Conservation (phyloP, 257 asterid species). For the Perilla frutescens region DNA sequence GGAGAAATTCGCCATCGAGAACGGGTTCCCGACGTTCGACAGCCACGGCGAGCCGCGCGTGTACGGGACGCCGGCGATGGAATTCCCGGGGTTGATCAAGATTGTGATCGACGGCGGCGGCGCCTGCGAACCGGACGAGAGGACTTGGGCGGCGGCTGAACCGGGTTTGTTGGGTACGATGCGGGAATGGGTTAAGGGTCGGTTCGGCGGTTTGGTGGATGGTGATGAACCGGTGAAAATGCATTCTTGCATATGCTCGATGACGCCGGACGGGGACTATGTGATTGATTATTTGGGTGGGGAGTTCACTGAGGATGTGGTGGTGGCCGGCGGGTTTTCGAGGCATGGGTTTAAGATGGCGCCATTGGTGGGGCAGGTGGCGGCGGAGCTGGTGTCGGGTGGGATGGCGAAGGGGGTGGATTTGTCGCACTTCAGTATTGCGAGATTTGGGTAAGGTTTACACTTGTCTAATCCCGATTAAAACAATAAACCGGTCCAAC, state of each 20-base stretch:
- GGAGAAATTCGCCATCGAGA: constrained; percentile 59
- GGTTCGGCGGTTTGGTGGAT: constrained; percentile 60
- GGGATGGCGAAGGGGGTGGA: constrained; percentile 56
- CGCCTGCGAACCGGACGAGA: constrained; percentile 63
- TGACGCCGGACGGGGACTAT: constrained; percentile 88
- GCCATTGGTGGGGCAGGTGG: constrained; percentile 72
- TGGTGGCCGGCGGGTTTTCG: constrained; percentile 86
- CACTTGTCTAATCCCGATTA: no score
- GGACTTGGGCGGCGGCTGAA: constrained; percentile 58
- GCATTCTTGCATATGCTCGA: constrained; percentile 86
- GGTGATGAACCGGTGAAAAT: constrained; percentile 48
- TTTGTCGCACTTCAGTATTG: constrained; percentile 52
- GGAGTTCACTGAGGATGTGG: constrained; percentile 62
- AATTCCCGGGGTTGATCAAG: constrained; percentile 81
- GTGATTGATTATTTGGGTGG: constrained; percentile 85
- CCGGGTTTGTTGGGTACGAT: constrained; percentile 22
- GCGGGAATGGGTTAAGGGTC: constrained; percentile 53
- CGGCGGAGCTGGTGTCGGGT: constrained; percentile 59
- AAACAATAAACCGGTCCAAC: no score
- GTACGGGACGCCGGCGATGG: constrained; percentile 85
- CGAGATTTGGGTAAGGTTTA: no score
- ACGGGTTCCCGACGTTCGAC: constrained; percentile 78
- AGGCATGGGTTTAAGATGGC: constrained; percentile 97
- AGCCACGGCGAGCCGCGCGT: constrained; percentile 72
- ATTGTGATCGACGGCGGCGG: constrained; percentile 65